Conservation (phyloP, 352 stramenopile genomes). For the Bremia lactucae region DNA sequence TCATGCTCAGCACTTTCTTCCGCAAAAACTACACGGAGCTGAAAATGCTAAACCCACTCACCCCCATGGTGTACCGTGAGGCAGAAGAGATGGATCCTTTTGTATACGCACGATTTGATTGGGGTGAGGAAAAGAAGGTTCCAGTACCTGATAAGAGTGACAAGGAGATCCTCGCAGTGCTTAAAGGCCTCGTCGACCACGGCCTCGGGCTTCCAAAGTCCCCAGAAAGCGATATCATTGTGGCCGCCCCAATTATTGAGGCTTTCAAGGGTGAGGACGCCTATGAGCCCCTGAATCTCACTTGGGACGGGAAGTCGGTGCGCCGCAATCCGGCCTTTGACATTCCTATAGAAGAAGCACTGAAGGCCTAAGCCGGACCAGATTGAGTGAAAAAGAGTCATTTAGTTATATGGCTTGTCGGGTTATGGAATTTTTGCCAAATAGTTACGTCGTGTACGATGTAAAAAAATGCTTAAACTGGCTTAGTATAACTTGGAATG, state of each 20-base stretch:
- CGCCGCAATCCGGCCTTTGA: slow-evolving; percentile 81
- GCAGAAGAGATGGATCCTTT: slow-evolving; percentile 84
- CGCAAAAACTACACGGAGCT: slow-evolving; percentile 81
- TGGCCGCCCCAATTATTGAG: slow-evolving; percentile 68
- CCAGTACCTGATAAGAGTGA: slow-evolving; percentile 76
- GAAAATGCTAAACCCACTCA: slow-evolving; percentile 82
- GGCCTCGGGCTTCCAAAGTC: slow-evolving; percentile 70
- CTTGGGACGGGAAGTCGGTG: slow-evolving; percentile 70
- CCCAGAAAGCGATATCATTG: slow-evolving; percentile 70
- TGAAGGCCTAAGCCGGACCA: slow-evolving; percentile 31
- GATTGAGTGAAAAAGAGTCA: slow-evolving; percentile 1
- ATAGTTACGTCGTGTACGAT: too few relatives aligned
- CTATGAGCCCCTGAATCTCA: slow-evolving; percentile 77
- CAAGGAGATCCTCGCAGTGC: slow-evolving; percentile 63
- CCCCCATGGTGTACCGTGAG: slow-evolving; percentile 79
- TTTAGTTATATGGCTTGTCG: neutral
- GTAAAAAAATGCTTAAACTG: too few relatives aligned
- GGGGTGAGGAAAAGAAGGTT: slow-evolving; percentile 77
- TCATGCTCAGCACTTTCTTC: slow-evolving; percentile 59
- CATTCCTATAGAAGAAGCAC: slow-evolving; percentile 55
- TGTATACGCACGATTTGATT: slow-evolving; percentile 80
- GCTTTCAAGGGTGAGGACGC: slow-evolving; percentile 49
- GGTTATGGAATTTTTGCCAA: too few relatives aligned
- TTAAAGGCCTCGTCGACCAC: slow-evolving; percentile 71
- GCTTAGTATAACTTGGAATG: too few relatives aligned